A percentile compares a stretch with the other conserved stretches of the same genome.
Conservation (phyloP, 257 asterid species). For the Solanum lycopersicoides region DNA sequence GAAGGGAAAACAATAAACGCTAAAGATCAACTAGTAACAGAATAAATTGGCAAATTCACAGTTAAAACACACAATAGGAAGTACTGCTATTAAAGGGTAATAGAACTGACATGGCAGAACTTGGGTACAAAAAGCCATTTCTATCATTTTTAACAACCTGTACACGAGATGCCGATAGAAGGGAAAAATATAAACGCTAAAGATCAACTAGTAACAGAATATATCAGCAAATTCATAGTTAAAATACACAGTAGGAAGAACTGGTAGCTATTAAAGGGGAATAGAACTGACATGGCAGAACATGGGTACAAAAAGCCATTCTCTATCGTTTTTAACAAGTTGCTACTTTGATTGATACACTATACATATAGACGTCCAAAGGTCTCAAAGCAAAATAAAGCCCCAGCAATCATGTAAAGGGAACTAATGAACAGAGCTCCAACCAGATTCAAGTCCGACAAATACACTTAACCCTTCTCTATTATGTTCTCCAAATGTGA, state of each 20-base stretch:
- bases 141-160: neutral
- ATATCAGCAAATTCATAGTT: neutral
- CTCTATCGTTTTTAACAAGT: neutral
- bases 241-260: neutral
- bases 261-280: neutral
- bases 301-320: neutral
- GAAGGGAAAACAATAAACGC: neutral
- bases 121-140: neutral
- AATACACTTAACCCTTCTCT: neutral
- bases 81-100: neutral
- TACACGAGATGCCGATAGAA: too few relatives aligned
- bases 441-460: neutral
- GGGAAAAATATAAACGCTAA: too few relatives aligned
- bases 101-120: neutral
- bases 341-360: neutral
- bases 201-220: neutral
- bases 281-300: neutral
- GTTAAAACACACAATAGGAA: neutral
- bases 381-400: neutral
- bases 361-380: neutral
- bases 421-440: neutral
- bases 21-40: neutral
- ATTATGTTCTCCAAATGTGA: neutral
- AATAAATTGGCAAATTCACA: neutral
- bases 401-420: neutral